Percentiles rank a stretch among this genome's conserved stretches.
Evolutionary conservation across 1,284 basidiomycete genomes (phyloP).

Genomic region (Irpex sp.): DNA sequence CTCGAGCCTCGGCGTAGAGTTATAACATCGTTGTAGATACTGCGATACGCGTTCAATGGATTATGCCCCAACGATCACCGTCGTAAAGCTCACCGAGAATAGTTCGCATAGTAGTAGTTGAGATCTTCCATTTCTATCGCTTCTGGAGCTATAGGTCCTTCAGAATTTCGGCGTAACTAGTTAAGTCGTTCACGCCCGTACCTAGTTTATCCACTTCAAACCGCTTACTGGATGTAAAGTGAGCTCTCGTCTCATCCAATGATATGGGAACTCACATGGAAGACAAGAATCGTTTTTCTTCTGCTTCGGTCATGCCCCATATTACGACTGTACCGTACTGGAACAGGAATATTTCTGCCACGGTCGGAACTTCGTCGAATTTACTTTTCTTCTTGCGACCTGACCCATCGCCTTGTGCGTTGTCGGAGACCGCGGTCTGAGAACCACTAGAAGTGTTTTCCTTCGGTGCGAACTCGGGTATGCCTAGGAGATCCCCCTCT

Average conservation of each 20-base stretch:
- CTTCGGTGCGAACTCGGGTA: slow-evolving; percentile 56
- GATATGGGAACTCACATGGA: slow-evolving; percentile 64
- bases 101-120: slow-evolving; percentile 96
- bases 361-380: slow-evolving; percentile 60
- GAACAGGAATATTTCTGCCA: slow-evolving; percentile 92
- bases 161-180: not conserved
- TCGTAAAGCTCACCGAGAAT: slow-evolving; percentile 69
- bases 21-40: slow-evolving; percentile 98
- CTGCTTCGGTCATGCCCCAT: slow-evolving; percentile 94
- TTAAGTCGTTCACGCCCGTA: slow-evolving; percentile 27
- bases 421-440: slow-evolving; percentile 19
- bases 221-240: slow-evolving; percentile 59
- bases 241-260: slow-evolving; percentile 3
- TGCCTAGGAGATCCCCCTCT: slow-evolving; percentile 69
- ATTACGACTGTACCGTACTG: slow-evolving; percentile 93
- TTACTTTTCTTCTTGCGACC: slow-evolving; percentile 51
- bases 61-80: not conserved
- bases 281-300: slow-evolving; percentile 86
- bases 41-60: slow-evolving; percentile 25
- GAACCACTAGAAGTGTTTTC: slow-evolving; percentile 18
- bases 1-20: slow-evolving; percentile 92
- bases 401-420: slow-evolving; percentile 21
- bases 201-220: slow-evolving; percentile 90
- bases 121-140: slow-evolving; percentile 94
- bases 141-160: slow-evolving; percentile 53